phyloP scores from a whole-genome alignment of 352 stramenopile genomes.

The Globisporangium camurandrum region DNA sequence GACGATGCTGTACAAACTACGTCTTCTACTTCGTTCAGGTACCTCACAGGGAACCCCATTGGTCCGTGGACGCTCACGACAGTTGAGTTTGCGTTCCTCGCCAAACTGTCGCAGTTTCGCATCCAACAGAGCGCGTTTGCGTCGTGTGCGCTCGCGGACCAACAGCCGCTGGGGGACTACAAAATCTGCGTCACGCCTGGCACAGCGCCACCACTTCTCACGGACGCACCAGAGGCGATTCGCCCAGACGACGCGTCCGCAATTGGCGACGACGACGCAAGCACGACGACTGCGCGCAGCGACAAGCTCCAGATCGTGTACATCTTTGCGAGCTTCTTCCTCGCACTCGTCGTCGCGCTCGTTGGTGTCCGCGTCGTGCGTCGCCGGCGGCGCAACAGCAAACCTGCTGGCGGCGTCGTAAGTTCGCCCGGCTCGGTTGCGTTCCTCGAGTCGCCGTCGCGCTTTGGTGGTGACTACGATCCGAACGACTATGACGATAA shows the following conservation, averaged over 20 bases:
- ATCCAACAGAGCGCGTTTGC: slow-evolving; percentile 38
- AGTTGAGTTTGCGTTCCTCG: slow-evolving; percentile 24
- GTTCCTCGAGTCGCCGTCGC: slow-evolving; percentile 9
- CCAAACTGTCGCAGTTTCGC: slow-evolving; percentile 16
- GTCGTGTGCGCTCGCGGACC: slow-evolving; percentile 21
- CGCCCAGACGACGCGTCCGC: slow-evolving; percentile 5
- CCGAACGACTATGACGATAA: no score
- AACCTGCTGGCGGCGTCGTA: background rate
- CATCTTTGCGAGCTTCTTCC: slow-evolving; percentile 26
- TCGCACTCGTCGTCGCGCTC: slow-evolving; percentile 22
- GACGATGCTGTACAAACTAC: background rate
- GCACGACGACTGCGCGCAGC: background rate
- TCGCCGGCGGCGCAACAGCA: background rate
- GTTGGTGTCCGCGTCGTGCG: slow-evolving; percentile 10
- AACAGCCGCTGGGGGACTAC: slow-evolving; percentile 19
- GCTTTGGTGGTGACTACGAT: slow-evolving; percentile 2
- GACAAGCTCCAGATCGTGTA: slow-evolving; percentile 22
- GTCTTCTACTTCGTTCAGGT: slow-evolving; percentile 9
- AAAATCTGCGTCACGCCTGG: slow-evolving; percentile 19
- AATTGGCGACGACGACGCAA: background rate
- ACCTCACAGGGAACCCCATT: slow-evolving; percentile 26
- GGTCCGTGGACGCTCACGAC: slow-evolving; percentile 17
- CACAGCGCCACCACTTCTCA: background rate
- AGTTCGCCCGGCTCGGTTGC: slow-evolving; percentile 9
- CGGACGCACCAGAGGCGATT: background rate